Base-by-base conservation (phyloP, 345 rosid genomes). In the Anastatica hierochuntica region DNA sequence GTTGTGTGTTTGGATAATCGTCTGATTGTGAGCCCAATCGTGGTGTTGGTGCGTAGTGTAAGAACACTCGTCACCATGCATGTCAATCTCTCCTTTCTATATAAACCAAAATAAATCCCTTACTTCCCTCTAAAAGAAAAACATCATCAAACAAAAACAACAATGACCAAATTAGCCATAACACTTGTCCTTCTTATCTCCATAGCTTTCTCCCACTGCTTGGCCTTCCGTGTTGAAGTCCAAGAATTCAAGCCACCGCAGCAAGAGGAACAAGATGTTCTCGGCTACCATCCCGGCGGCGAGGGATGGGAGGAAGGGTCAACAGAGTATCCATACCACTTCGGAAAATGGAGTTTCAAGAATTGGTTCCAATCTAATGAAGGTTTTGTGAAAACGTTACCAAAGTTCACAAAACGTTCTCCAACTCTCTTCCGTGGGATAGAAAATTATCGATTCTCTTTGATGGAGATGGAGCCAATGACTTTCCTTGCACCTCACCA, bases 401-500 rank as follows among this genome's bases (percentile, higher is more conserved):
- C 71, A 1, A 51, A 39, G 54, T 80, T 80, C 47, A 45, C 70
- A 10, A 35, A 64, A 46, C 69, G 69, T 7, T 74, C 82, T 33
- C 40, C 51, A 4, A 21, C 49, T 36, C 72, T 74, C 14, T 76
- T 80, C 13, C 58, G 62, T 7, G 82, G 79, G 26, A 52, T 83
- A 7, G 67, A 70, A 14, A 74, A 80, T 27, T 68, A 70, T 43
- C 67, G 75, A 0, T 46, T 76, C 12, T 36, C 58, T 10, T 11
- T 69, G 0, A 10, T 72, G 18, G 72, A 76, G 65, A 78, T 64
- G 26, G 54, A 70, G 34, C 79, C 82, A 7, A 51, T 40, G 29
- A 79, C 76, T 6, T 76, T 77, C 42, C 14, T 72, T 19, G 37
- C 67, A 8, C 90, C 86, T 19, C 74, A 60, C 20, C 81, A 72